Evolutionary conservation across 164 flowering plant species (phyloP).

Genomic region (Vitis riparia): DNA sequence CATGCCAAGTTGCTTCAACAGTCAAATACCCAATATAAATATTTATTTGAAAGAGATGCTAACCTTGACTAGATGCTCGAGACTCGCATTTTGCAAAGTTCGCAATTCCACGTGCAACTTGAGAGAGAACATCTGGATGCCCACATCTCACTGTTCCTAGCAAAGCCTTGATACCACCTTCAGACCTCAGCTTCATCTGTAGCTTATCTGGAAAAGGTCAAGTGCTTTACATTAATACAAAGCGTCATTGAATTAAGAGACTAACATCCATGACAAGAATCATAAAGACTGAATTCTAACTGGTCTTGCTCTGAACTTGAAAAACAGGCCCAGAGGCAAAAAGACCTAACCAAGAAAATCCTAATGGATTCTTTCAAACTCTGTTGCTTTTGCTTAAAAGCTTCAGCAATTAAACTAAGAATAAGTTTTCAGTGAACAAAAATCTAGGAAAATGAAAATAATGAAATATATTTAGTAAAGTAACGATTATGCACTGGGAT

Average conservation of each 20-base stretch:
- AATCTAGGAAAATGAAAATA: too few species aligned
- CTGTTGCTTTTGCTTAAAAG: too few species aligned
- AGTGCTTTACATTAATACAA: too few species aligned
- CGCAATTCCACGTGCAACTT: constrained; percentile 97
- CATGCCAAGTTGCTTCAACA: not conserved
- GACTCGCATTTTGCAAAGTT: constrained; percentile 99
- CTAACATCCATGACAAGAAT: not conserved
- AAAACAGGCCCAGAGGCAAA: too few species aligned
- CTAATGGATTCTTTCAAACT: too few species aligned
- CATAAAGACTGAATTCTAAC: not conserved
- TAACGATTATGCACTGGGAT: too few species aligned
- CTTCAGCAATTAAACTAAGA: too few species aligned
- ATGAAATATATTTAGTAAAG: too few species aligned
- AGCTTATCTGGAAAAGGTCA: constrained; percentile 60
- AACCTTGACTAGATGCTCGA: constrained; percentile 84
- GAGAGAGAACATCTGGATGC: constrained; percentile 96
- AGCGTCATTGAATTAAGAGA: not conserved
- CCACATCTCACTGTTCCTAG: constrained; percentile 91
- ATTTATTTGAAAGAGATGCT: not conserved
- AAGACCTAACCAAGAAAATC: too few species aligned
- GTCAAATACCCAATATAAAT: not conserved
- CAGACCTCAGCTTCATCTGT: constrained; percentile 67
- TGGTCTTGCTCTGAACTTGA: not conserved
- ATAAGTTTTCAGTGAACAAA: too few species aligned
- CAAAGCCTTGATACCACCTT: constrained; percentile 95